Percentiles rank a stretch among this genome's conserved stretches.
phyloP scores from a whole-genome alignment of 345 rosid species.

The Trapa bicornis region DNA sequence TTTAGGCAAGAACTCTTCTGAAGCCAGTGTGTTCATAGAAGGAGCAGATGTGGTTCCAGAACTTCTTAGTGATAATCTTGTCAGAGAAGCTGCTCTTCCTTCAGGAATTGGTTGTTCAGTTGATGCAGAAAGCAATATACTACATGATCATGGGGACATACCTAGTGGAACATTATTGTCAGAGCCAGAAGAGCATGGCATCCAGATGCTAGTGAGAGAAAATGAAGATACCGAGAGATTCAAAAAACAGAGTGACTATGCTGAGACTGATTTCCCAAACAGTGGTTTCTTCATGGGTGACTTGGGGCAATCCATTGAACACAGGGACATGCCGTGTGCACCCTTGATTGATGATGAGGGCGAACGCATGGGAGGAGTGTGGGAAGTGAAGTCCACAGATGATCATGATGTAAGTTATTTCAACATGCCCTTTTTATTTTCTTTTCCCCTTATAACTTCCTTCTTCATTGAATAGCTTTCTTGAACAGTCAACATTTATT shows the following conservation, averaged over 20 bases:
- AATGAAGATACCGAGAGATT: slow-evolving; percentile 2
- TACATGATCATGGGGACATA: neutral
- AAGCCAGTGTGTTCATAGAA: slow-evolving; percentile 16
- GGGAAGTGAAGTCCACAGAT: slow-evolving; percentile 2
- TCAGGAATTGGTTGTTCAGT: neutral
- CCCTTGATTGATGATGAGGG: slow-evolving; percentile 17
- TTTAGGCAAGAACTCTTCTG: slow-evolving; percentile 11
- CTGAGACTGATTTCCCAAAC: slow-evolving; percentile 3
- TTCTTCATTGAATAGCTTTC: too few species aligned
- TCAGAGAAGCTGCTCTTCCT: slow-evolving; percentile 9
- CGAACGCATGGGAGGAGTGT: slow-evolving; percentile 1
- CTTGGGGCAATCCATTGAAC: neutral
- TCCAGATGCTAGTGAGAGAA: neutral
- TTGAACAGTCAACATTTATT: too few species aligned
- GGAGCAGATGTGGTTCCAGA: slow-evolving; percentile 17
- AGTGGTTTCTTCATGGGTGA: slow-evolving; percentile 2
- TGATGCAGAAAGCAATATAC: neutral
- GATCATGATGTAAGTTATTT: slow-evolving; percentile 14
- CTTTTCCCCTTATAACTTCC: neutral
- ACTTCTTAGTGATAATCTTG: slow-evolving; percentile 13
- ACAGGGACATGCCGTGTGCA: neutral
- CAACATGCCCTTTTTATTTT: too few species aligned
- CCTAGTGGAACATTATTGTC: neutral
- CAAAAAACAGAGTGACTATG: neutral
- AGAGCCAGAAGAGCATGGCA: neutral